Evolutionary conservation across 2,329 filamentous ascomycete species (phyloP), one percentile per base, ranked within the genome.

Genomic region (Pseudocercospora eumusae): DNA sequence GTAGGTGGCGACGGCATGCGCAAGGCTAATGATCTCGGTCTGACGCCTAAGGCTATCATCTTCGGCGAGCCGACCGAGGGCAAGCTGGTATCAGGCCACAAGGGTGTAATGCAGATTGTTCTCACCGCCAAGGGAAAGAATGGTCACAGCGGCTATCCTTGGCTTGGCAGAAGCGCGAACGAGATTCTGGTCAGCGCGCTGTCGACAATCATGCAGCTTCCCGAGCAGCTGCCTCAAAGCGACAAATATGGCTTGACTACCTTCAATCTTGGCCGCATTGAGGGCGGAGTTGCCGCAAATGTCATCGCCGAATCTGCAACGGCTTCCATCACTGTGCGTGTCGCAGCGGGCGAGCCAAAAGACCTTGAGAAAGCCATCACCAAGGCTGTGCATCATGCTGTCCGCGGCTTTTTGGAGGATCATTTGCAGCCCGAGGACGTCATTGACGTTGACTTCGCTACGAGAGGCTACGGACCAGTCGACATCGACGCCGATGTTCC

Each of bases 51-150:
- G 33, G 86, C 91, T 3, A 87, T 91, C 70, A 89, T 93, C 71
- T 98, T 97, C 72, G 93, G 95, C 44, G 95, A 99, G 75, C 93
- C 93, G 0, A 99, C 95, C 0, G 92, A 96, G 71, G 85, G 88
- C 68, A 91, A 90, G 75, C 87, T 98, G 20, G 92, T 92, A 0
- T 88, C 90, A 59, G 95, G 93, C 2, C 93, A 98, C 82, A 98
- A 99, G 79, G 93, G 95, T 44, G 89, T 88, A 60, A 75, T 92
- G 3, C 83, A 83, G 49, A 88, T 92, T 71, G 79, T 82, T 1
- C 71, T 98, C 62, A 79, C 80, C 13, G 90, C 90, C 0, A 83
- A 82, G 31, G 93, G 93, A 28, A 88, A 88, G 64, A 91, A 88
- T 0, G 92, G 90, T 1, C 95, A 99, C 78, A 93, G 89, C 8